Evolutionary conservation across 2,329 filamentous ascomycete genomes (phyloP), one percentile per base, ranked within the genome.

Genomic region (Rhynchosporium secalis): DNA sequence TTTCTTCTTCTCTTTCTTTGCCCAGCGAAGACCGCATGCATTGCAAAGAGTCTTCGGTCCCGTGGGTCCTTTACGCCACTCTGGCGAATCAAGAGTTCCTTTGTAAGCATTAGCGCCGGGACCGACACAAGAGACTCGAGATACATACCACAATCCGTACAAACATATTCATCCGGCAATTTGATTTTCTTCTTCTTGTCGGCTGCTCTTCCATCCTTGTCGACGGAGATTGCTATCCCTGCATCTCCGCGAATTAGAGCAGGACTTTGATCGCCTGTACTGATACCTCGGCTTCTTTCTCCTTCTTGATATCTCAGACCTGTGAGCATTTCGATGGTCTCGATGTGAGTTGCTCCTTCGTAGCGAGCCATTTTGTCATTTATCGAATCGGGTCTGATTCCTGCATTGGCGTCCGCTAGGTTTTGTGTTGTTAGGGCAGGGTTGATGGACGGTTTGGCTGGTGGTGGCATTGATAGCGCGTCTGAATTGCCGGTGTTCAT

Each of bases 1-100:
- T 55, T 67, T 79, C 71, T 92, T 94, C 81, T 95, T 95, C 73
- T 95, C 91, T 73, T 91, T 92, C 84, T 90, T 86, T 15, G 86
- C 86, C 86, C 86, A 89, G 58, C 86, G 80, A 36, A 89, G 78
- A 43, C 94, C 94, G 74, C 94, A 98, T 7, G 94, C 94, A 78
- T 98, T 98, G 77, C 94, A 98, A 12, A 98, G 79, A 8, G 94
- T 97, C 76, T 98, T 97, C 1, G 93, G 93, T 2, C 94, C 94
- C 66, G 86, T 91, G 0, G 94, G 94, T 0, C 94, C 94, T 75
- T 96, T 97, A 65, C 94, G 84, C 94, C 94, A 98, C 79, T 98
- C 94, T 0, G 94, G 94, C 15, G 91, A 96, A 73, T 97, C 93
- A 46, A 96, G 82, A 0, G 92, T 97, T 40, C 85, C 85, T 88